phyloP scores from a whole-genome alignment of 2,329 filamentous ascomycete species.

The Aspergillus fischeri region DNA sequence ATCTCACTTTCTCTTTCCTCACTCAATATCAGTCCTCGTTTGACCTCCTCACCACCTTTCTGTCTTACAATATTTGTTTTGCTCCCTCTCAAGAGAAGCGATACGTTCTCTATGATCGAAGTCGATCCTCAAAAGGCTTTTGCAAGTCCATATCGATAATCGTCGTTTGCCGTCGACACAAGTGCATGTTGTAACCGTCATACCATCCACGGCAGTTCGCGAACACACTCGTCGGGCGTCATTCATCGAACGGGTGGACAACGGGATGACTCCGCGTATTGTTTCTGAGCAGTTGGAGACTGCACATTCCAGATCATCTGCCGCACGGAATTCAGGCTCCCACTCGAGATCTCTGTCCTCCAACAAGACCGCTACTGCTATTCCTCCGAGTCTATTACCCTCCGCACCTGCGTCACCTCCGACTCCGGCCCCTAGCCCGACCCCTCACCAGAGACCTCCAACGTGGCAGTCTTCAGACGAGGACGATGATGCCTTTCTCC shows the following conservation, averaged over 20 bases:
- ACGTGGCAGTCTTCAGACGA: conserved; percentile 47
- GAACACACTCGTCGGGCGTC: conserved; percentile 24
- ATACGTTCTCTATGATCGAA: conserved; percentile 14
- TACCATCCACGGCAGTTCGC: conserved; percentile 19
- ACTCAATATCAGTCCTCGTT: background rate
- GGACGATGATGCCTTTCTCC: conserved; percentile 76
- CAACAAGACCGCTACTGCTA: conserved; percentile 46
- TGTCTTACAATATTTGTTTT: background rate
- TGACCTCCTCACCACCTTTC: background rate
- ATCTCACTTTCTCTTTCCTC: conserved; percentile 2
- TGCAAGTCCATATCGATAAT: conserved; percentile 10
- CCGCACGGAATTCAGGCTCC: conserved; percentile 22
- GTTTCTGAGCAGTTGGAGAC: conserved; percentile 26
- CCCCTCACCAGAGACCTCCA: conserved; percentile 57
- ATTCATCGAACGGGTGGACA: conserved; percentile 25
- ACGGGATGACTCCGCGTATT: conserved; percentile 28
- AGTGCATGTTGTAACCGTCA: conserved; percentile 12
- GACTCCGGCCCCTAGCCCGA: conserved; percentile 64
- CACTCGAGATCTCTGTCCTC: conserved; percentile 44
- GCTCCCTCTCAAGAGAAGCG: background rate
- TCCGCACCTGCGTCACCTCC: conserved; percentile 63
- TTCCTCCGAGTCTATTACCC: conserved; percentile 59
- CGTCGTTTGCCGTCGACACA: conserved; percentile 8
- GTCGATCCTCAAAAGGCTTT: conserved; percentile 2
- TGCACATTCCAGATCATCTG: conserved; percentile 26